Evolutionary conservation across 768 basidiomycete genomes (phyloP).

Genomic region (Cystobasidium onofrii): DNA sequence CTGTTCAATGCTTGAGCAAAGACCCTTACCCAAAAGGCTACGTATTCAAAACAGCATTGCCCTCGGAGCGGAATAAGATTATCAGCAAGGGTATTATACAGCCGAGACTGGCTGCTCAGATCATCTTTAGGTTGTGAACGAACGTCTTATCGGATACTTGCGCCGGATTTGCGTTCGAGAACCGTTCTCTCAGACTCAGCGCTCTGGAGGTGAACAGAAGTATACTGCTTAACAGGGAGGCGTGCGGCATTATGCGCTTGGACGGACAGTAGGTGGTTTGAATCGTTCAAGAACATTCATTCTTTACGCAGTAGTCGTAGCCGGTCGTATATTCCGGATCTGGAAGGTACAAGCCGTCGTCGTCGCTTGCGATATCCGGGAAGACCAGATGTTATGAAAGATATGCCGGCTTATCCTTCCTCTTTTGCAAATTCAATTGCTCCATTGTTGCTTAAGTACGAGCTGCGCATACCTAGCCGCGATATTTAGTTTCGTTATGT

Average conservation of each 20-base stretch:
- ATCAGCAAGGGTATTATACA: no score
- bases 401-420: slow-evolving; percentile 60
- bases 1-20: no score
- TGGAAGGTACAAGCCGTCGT: slow-evolving; percentile 71
- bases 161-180: background rate
- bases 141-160: background rate
- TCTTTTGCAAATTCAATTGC: slow-evolving; percentile 73
- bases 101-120: background rate
- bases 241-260: slow-evolving; percentile 58
- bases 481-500: slow-evolving; percentile 47
- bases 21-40: no score
- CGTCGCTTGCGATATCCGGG: slow-evolving; percentile 54
- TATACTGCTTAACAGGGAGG: slow-evolving; percentile 80
- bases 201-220: slow-evolving; percentile 53
- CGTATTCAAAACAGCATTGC: no score
- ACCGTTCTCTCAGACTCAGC: background rate
- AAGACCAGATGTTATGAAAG: slow-evolving; percentile 79
- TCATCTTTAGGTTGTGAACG: background rate
- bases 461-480: slow-evolving; percentile 61
- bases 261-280: slow-evolving; percentile 54
- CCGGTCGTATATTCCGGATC: slow-evolving; percentile 80
- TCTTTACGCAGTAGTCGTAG: slow-evolving; percentile 70
- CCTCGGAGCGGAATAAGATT: no score
- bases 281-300: slow-evolving; percentile 63
- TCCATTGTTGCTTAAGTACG: slow-evolving; percentile 80